Evolutionary conservation across 495 filamentous ascomycete species (phyloP).

Genomic region (Hypoxylon subgilvum): DNA sequence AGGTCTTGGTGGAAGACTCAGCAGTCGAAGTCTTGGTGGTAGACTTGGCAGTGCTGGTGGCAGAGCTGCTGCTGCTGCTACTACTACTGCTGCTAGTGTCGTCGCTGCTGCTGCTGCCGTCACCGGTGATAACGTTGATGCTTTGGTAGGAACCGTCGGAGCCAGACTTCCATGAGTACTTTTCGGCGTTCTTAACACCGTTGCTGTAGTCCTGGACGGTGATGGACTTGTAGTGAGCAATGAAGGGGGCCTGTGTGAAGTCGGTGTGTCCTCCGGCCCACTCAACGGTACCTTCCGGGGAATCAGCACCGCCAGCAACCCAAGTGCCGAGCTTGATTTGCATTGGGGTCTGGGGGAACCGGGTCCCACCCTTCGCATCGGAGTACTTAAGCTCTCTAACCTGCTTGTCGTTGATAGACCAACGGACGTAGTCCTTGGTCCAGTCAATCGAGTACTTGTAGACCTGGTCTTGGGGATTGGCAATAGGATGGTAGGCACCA

Average conservation of each 20-base stretch:
- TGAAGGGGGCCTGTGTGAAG: constrained; percentile 77
- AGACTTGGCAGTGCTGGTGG: constrained; percentile 32
- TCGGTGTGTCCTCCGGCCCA: constrained; percentile 88
- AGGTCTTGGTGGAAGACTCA: constrained; percentile 27
- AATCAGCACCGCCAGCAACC: constrained; percentile 76
- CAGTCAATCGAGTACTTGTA: constrained; percentile 92
- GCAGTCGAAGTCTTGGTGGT: constrained; percentile 33
- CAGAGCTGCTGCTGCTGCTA: constrained; percentile 23
- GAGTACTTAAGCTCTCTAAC: constrained; percentile 72
- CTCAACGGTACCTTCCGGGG: constrained; percentile 75
- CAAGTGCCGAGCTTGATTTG: constrained; percentile 85
- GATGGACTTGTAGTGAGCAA: constrained; percentile 82
- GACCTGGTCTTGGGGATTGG: constrained; percentile 66
- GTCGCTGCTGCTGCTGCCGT: constrained; percentile 68
- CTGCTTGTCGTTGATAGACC: constrained; percentile 77
- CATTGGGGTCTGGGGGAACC: constrained; percentile 92
- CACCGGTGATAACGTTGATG: constrained; percentile 75
- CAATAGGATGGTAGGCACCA: constrained; percentile 67
- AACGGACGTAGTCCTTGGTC: constrained; percentile 75
- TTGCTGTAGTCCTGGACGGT: constrained; percentile 87
- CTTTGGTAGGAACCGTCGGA: constrained; percentile 73
- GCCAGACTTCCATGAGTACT: constrained; percentile 76
- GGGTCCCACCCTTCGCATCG: constrained; percentile 62
- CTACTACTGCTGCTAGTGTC: constrained; percentile 61
- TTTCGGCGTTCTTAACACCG: constrained; percentile 68